A percentile compares a stretch with the other conserved stretches of the same genome.
Evolutionary conservation across 2,329 filamentous ascomycete species (phyloP).

Genomic region (Trichoderma sp.): DNA sequence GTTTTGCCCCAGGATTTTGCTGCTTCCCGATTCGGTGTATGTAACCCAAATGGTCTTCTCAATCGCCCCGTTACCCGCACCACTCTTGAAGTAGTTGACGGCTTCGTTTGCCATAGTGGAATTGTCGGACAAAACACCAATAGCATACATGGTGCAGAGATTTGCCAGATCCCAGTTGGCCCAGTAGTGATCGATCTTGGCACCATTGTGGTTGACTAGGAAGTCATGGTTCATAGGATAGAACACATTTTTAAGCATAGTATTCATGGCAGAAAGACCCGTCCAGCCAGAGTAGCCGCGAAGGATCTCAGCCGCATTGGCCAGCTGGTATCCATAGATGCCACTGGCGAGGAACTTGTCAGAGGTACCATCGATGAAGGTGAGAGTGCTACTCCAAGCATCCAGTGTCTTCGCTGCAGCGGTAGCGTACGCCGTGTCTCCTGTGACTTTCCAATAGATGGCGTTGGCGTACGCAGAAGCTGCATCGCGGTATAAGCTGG

Average conservation of each 20-base stretch:
- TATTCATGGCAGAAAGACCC: background rate
- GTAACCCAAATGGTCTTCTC: background rate
- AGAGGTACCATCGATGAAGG: background rate
- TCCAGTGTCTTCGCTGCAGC: background rate
- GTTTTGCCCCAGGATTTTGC: background rate
- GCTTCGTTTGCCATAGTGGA: background rate
- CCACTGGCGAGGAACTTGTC: constrained; percentile 1
- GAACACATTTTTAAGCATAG: background rate
- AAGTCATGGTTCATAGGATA: background rate
- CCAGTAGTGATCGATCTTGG: background rate
- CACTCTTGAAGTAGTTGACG: background rate
- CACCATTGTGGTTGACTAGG: background rate
- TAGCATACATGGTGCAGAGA: background rate
- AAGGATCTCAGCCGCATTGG: background rate
- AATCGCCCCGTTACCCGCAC: background rate
- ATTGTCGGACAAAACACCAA: background rate
- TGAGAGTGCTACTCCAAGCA: constrained; percentile 1
- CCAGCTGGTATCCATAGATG: background rate
- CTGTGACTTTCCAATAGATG: background rate
- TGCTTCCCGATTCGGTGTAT: background rate
- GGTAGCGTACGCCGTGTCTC: background rate
- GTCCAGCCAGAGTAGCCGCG: background rate
- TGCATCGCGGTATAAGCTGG: background rate
- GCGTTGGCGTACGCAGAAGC: background rate
- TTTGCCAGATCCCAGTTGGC: background rate